Base-by-base conservation (phyloP, 2,329 filamentous ascomycete genomes). In the Aspergillus proliferans region DNA sequence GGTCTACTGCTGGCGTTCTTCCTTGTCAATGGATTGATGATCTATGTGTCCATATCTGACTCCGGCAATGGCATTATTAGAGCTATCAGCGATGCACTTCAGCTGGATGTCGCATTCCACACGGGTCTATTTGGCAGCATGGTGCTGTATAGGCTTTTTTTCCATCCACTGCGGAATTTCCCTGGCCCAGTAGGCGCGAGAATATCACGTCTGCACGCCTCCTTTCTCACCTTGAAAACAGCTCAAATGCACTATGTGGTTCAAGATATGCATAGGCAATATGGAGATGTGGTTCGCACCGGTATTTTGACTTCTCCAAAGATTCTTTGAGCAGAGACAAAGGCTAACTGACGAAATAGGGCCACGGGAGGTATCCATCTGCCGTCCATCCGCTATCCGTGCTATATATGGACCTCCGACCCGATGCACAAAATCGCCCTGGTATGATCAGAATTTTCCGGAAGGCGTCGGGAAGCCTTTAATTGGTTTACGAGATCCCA, bases 271-370 rank as follows among this genome's bases (percentile, higher is more conserved):
- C 66, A 68, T 48, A 43, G 52, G 1, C 49, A 56, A 34, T 68
- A 69, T 52, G 67, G 67, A 18, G 62, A 68, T 42, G 62, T 67
- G 51, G 60, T 70, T 5, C 61, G 66, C 21, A 63, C 59, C 9
- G 67, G 67, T 65, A 49, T 7, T 43, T 14, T 18, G 12, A n/a
- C 3, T 36, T n/a, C 12, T 36, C 6, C 34, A 26, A 36, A 36
- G 14, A 6, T 36, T n/a, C 5, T 36, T 10, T 21, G 21, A 21
- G 21, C 7, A 36, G 33, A 36, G 12, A 15, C 12, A 14, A 18
- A 26, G 3, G 24, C 7, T 10, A 26, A 10, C 8, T 26, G 14
- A 18, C 15, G 4, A 12, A 2, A 28, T 43, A 53, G 51, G 49
- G 6, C 49, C 51, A 6, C 49, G 51, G 15, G 49, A 53, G 14